A percentile compares a stretch with the other conserved stretches of the same genome.
Conservation (phyloP, 177 flowering plant genomes). For the Vitis hybrid region DNA sequence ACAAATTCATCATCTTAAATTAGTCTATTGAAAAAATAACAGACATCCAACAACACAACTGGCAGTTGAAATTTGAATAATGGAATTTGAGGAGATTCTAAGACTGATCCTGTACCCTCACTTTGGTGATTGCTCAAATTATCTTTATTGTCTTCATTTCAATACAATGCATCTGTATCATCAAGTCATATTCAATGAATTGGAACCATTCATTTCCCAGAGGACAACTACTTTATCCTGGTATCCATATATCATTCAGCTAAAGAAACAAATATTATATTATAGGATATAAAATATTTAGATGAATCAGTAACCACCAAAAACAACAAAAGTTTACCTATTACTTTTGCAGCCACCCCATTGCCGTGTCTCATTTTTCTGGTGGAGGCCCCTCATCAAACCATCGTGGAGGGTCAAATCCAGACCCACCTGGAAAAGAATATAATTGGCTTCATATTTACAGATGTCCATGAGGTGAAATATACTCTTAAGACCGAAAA, state of each 20-base stretch:
- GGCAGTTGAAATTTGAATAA: too few relatives aligned
- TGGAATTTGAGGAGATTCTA: too few relatives aligned
- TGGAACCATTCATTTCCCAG: background rate
- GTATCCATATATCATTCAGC: background rate
- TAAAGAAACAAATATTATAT: background rate
- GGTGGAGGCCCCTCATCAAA: slow-evolving; percentile 67
- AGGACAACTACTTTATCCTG: background rate
- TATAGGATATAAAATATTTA: background rate
- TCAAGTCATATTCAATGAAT: too few relatives aligned
- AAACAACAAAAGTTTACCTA: slow-evolving; percentile 1
- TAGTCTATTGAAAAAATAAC: too few relatives aligned
- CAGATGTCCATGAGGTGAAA: background rate
- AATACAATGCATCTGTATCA: too few relatives aligned
- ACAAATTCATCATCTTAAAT: too few relatives aligned
- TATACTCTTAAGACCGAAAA: background rate
- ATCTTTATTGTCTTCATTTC: too few relatives aligned
- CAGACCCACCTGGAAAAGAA: slow-evolving; percentile 71
- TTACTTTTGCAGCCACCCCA: background rate
- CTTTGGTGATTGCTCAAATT: too few relatives aligned
- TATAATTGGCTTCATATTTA: background rate
- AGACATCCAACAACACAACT: too few relatives aligned
- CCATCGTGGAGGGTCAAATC: slow-evolving; percentile 97
- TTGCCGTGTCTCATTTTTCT: slow-evolving; percentile 29
- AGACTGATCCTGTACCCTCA: too few relatives aligned
- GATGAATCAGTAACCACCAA: background rate